Conservation (phyloP, 2,329 filamentous ascomycete genomes). For the Alternaria longipes region DNA sequence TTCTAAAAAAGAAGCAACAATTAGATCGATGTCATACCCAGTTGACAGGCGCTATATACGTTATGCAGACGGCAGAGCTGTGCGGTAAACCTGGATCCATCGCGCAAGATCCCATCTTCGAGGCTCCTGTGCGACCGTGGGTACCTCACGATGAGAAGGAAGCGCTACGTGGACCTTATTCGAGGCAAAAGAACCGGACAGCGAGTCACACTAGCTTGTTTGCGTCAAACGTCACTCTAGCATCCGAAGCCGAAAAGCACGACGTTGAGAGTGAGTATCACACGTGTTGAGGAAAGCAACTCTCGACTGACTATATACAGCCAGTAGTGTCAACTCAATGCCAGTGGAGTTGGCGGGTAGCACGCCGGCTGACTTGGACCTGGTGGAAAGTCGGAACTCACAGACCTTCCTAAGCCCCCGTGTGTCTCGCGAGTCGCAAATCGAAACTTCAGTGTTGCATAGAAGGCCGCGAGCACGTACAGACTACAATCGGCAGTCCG, state of each 20-base stretch:
- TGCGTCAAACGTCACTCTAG: conserved; percentile 32
- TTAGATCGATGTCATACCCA: conserved; percentile 39
- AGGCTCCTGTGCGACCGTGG: conserved; percentile 36
- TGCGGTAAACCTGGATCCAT: conserved; percentile 20
- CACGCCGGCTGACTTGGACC: conserved; percentile 33
- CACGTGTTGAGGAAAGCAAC: not conserved
- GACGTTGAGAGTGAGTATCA: conserved; percentile 26
- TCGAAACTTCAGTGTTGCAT: not conserved
- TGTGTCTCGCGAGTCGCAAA: not conserved
- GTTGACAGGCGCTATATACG: conserved; percentile 36
- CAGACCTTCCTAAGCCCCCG: conserved; percentile 16
- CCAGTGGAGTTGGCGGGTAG: conserved; percentile 42
- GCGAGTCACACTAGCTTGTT: conserved; percentile 33
- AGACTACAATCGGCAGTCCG: conserved; percentile 3
- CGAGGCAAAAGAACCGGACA: conserved; percentile 31
- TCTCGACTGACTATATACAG: conserved; percentile 21
- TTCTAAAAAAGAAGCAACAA: conserved; percentile 29
- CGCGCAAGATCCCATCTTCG: conserved; percentile 26
- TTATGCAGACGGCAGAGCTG: conserved; percentile 41
- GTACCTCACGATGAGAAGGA: conserved; percentile 19
- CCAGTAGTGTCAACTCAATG: conserved; percentile 23
- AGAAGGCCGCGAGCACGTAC: conserved; percentile 10
- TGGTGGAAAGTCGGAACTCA: conserved; percentile 21
- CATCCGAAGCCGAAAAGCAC: conserved; percentile 21
- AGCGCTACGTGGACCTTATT: conserved; percentile 34